Evolutionary conservation across 495 filamentous ascomycete genomes (phyloP).

Genomic region (Penicillium lividum): DNA sequence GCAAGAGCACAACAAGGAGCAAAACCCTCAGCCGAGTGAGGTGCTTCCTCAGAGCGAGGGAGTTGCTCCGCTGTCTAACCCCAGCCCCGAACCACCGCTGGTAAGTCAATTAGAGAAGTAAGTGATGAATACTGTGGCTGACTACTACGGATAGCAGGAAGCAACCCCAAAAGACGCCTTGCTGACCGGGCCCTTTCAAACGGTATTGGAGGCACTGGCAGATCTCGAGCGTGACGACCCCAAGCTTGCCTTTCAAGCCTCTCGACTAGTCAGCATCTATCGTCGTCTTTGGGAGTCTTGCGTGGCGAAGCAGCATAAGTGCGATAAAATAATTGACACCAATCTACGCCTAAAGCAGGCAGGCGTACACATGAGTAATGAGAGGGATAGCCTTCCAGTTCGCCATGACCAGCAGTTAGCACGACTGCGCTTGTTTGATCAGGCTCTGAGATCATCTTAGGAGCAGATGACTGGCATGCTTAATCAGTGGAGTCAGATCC

Average conservation of each 20-base stretch:
- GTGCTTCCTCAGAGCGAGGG: not conserved
- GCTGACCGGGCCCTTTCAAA: conserved; percentile 3
- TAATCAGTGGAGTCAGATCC: conserved; percentile 9
- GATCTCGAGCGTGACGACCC: conserved; percentile 14
- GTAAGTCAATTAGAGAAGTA: not conserved
- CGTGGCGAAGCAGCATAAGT: conserved; percentile 6
- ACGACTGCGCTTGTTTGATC: conserved; percentile 7
- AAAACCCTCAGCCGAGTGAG: not conserved
- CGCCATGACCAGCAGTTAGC: conserved; percentile 13
- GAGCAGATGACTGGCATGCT: conserved; percentile 6
- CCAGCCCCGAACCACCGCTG: not conserved
- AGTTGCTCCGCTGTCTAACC: not conserved
- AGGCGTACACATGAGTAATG: conserved; percentile 2
- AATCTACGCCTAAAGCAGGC: conserved; percentile 7
- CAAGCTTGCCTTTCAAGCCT: conserved; percentile 11
- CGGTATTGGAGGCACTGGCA: conserved; percentile 4
- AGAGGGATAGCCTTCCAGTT: conserved; percentile 11
- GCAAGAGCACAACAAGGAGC: not conserved
- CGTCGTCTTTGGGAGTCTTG: conserved; percentile 15
- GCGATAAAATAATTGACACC: conserved; percentile 2
- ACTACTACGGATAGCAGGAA: not conserved
- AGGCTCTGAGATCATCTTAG: conserved; percentile 7
- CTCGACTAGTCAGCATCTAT: conserved; percentile 7
- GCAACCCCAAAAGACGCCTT: not conserved
- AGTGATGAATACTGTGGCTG: not conserved